Conservation (phyloP, 345 rosid genomes). For the Citrus inodora region DNA sequence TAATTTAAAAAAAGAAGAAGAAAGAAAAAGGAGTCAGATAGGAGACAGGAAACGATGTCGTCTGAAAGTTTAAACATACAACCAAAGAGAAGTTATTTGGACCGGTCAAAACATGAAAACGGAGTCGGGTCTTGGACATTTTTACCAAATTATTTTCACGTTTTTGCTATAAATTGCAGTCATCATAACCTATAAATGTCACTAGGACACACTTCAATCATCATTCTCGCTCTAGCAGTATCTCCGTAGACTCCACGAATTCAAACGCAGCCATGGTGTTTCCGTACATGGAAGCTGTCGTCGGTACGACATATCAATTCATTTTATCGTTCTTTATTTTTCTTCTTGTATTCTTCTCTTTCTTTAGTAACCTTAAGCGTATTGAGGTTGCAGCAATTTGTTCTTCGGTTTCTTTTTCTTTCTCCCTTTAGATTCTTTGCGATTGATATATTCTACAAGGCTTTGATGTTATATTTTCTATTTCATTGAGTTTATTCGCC, state of each 20-base stretch:
- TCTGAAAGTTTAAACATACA: background rate
- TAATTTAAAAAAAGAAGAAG: too few relatives aligned
- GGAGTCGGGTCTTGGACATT: background rate
- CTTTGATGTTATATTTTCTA: background rate
- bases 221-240: background rate
- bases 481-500: background rate
- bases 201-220: background rate
- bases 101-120: background rate
- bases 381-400: background rate
- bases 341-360: background rate
- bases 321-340: background rate
- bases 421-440: background rate
- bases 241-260: slow-evolving; percentile 5
- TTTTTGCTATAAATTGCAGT: background rate
- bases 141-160: background rate
- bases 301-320: slow-evolving; percentile 39
- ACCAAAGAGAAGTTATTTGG: background rate
- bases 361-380: background rate
- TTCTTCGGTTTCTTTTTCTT: background rate
- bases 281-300: slow-evolving; percentile 91
- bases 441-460: background rate
- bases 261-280: slow-evolving; percentile 55
- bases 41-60: background rate
- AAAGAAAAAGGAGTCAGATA: too few relatives aligned
- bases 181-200: background rate